A percentile compares a stretch with the other conserved stretches of the same genome.
These are phyloP conservation scores for Tilletia indica DNA, from an alignment of 1,284 basidiomycete species.

Conservation along the genomic window DNA sequence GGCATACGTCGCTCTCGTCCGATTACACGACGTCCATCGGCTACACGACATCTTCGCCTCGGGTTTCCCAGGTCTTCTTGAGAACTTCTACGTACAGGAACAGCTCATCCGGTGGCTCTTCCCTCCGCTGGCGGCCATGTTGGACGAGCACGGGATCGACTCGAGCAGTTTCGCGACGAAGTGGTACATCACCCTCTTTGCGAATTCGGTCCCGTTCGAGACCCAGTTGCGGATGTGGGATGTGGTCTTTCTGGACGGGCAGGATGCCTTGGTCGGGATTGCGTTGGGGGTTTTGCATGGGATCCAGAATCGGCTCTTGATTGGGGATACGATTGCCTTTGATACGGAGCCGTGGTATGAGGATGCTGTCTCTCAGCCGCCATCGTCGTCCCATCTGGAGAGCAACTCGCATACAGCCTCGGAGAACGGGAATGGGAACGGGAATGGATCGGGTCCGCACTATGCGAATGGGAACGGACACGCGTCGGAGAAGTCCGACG, in stretches of 20 bases:
- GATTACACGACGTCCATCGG: conserved; percentile 66
- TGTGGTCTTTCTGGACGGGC: conserved; percentile 82
- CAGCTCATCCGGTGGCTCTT: conserved; percentile 76
- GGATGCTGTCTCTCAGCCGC: neutral
- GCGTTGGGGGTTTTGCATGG: conserved; percentile 86
- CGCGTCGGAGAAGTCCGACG: neutral
- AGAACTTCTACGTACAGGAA: conserved; percentile 91
- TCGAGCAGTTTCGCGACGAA: conserved; percentile 95
- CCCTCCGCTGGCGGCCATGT: conserved; percentile 80
- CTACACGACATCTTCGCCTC: conserved; percentile 88
- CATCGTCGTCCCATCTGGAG: neutral
- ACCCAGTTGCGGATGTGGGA: conserved; percentile 94
- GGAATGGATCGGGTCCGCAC: neutral
- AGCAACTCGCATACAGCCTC: neutral
- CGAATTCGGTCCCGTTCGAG: conserved; percentile 93
- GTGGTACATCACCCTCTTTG: conserved; percentile 92
- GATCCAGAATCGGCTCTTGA: conserved; percentile 66
- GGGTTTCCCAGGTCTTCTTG: conserved; percentile 91
- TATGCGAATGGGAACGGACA: neutral
- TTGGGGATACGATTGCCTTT: conserved; percentile 2
- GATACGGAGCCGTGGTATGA: conserved; percentile 16
- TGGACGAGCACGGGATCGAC: conserved; percentile 71
- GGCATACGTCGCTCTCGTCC: conserved; percentile 78
- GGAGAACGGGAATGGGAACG: neutral
- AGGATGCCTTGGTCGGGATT: conserved; percentile 80